Conservation (phyloP, 306 rosid genomes). For the Canavalia gladiata region DNA sequence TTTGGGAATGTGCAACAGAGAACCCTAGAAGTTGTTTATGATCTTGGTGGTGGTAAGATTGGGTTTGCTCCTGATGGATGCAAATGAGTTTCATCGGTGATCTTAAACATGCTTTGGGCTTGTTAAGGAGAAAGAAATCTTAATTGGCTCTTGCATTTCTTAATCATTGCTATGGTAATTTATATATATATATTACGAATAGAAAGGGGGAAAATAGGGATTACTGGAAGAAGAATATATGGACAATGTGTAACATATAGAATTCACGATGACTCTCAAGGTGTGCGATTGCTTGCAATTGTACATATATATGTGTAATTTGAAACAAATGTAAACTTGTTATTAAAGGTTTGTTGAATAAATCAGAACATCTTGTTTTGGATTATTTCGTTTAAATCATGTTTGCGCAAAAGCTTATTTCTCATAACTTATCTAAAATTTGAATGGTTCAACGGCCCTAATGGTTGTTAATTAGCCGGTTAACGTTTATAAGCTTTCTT, state of each 20-base stretch:
- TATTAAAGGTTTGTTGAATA: conserved; percentile 36
- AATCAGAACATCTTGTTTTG: background rate
- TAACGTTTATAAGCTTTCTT: too few relatives aligned
- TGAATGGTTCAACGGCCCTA: too few relatives aligned
- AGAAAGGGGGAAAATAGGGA: background rate
- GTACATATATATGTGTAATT: conserved; percentile 40
- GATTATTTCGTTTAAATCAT: background rate
- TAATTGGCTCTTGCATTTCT: conserved; percentile 9
- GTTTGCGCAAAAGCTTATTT: too few relatives aligned
- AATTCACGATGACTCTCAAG: background rate
- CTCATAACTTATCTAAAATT: too few relatives aligned
- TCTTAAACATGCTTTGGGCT: conserved; percentile 1
- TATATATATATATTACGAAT: background rate
- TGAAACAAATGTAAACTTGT: conserved; percentile 35
- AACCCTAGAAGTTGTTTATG: conserved; percentile 69
- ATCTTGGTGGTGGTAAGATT: conserved; percentile 62
- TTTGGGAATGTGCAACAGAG: conserved; percentile 83
- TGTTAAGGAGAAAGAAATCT: conserved; percentile 32
- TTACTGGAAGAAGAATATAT: background rate
- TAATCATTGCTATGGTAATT: background rate
- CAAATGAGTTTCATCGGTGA: background rate
- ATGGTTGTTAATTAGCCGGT: too few relatives aligned
- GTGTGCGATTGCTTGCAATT: conserved; percentile 45
- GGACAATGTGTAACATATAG: conserved; percentile 11
- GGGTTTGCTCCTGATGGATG: conserved; percentile 72